A percentile compares a stretch with the other conserved stretches of the same genome.
phyloP scores from a whole-genome alignment of 805 yeast species.

The Cyberlindnera maclurae region DNA sequence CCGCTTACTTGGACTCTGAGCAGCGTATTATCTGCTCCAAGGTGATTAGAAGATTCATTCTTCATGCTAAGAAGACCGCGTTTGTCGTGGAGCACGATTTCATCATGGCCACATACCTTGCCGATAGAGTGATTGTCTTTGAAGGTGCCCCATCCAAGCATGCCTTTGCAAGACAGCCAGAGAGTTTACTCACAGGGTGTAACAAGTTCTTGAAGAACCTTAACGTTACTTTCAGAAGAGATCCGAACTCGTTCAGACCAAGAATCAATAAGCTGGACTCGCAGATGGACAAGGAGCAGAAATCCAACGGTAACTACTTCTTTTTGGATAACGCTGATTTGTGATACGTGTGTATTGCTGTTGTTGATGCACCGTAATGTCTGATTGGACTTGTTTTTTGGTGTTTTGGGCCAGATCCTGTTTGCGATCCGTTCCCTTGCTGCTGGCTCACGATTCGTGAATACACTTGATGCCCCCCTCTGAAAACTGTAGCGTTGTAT shows the following conservation, averaged over 20 bases:
- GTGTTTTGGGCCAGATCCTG: not conserved
- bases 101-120: constrained; percentile 99
- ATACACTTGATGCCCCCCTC: too few relatives aligned
- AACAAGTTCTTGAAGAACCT: constrained; percentile 93
- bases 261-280: constrained; percentile 96
- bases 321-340: constrained; percentile 70
- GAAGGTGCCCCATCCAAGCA: constrained; percentile 90
- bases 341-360: constrained; percentile 19
- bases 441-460: too few relatives aligned
- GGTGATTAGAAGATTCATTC: constrained; percentile 92
- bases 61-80: constrained; percentile 98
- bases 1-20: constrained; percentile 97
- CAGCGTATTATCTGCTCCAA: constrained; percentile 99
- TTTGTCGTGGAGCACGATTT: constrained; percentile 99
- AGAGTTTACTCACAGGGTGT: constrained; percentile 93
- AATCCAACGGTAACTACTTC: constrained; percentile 86
- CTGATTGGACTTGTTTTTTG: not conserved
- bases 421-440: too few relatives aligned
- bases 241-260: constrained; percentile 96
- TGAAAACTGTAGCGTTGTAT: too few relatives aligned
- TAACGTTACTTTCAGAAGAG: constrained; percentile 98
- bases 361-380: not conserved
- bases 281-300: constrained; percentile 99
- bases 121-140: constrained; percentile 97
- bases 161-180: constrained; percentile 84